Percentiles rank a stretch among this genome's conserved stretches.
Conservation (phyloP, 176 grass and related monocot species). For the Paspalum vaginatum region DNA sequence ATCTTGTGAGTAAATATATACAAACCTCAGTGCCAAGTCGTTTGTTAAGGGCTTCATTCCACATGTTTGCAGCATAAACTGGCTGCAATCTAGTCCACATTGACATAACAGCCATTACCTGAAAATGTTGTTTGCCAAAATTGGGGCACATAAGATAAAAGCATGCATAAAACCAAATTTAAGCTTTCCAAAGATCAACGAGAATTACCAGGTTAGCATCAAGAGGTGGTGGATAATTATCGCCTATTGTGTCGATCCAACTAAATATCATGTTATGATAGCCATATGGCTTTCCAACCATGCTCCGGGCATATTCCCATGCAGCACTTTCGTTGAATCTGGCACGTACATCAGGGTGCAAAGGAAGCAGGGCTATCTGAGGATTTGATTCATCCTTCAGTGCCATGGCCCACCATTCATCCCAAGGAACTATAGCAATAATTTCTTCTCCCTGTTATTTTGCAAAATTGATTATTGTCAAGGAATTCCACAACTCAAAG, state of each 20-base stretch:
- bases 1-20: not conserved
- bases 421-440: conserved; percentile 92
- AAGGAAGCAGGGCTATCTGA: conserved; percentile 82
- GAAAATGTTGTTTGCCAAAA: conserved; percentile 37
- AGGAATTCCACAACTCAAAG: not conserved
- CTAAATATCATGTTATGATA: conserved; percentile 99
- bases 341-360: conserved; percentile 65
- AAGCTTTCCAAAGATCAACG: conserved; percentile 21
- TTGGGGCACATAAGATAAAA: not conserved
- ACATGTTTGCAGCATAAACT: conserved; percentile 94
- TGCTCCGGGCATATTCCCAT: conserved; percentile 85
- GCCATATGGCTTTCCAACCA: conserved; percentile 89
- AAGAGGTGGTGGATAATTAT: conserved; percentile 90
- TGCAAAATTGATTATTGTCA: conserved; percentile 32
- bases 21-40: conserved; percentile 88
- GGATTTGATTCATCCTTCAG: conserved; percentile 86
- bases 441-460: conserved; percentile 84
- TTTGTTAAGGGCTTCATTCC: conserved; percentile 99
- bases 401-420: conserved; percentile 91
- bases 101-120: conserved; percentile 97
- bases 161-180: not conserved
- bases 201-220: conserved; percentile 88
- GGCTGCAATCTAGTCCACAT: conserved; percentile 99
- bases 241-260: conserved; percentile 89
- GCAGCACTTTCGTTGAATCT: conserved; percentile 79